Conservation (phyloP, 495 filamentous ascomycete genomes). For the Penicillium coffeae region DNA sequence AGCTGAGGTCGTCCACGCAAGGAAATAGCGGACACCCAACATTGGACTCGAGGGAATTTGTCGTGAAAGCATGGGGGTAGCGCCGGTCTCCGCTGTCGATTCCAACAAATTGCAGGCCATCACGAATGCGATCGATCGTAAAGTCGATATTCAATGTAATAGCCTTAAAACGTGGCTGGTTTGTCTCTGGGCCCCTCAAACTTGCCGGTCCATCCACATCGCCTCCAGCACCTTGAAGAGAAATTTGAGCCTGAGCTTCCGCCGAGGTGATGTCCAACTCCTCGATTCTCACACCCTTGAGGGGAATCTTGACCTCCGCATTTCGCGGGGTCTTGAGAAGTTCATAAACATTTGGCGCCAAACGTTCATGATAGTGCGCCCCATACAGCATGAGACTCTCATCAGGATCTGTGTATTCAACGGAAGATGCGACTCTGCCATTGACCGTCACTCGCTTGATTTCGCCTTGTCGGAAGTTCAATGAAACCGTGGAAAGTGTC, state of each 20-base stretch:
- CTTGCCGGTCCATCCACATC: constrained; percentile 36
- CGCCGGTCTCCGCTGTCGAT: constrained; percentile 69
- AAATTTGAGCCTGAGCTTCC: constrained; percentile 47
- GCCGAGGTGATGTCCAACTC: constrained; percentile 56
- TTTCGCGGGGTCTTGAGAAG: constrained; percentile 56
- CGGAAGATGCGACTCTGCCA: constrained; percentile 50
- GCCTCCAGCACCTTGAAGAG: constrained; percentile 34
- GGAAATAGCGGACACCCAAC: constrained; percentile 83
- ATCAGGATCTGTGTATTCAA: constrained; percentile 72
- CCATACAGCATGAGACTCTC: constrained; percentile 60
- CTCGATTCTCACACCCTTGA: constrained; percentile 63
- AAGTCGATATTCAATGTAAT: constrained; percentile 69
- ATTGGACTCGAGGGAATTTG: constrained; percentile 72
- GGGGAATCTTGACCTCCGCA: constrained; percentile 56
- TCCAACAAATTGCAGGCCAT: constrained; percentile 89
- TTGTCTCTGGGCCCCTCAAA: constrained; percentile 32
- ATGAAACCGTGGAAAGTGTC: constrained; percentile 62
- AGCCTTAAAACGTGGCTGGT: constrained; percentile 51
- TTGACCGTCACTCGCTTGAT: constrained; percentile 68
- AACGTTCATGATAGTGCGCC: constrained; percentile 75
- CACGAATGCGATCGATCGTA: constrained; percentile 63
- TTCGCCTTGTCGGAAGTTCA: constrained; percentile 85
- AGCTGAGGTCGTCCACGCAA: constrained; percentile 77
- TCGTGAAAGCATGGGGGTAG: constrained; percentile 90
- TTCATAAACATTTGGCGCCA: constrained; percentile 60